Evolutionary conservation across 257 asterid species (phyloP), one percentile per base, ranked within the genome.

Genomic region (Anisodus acutangulus): DNA sequence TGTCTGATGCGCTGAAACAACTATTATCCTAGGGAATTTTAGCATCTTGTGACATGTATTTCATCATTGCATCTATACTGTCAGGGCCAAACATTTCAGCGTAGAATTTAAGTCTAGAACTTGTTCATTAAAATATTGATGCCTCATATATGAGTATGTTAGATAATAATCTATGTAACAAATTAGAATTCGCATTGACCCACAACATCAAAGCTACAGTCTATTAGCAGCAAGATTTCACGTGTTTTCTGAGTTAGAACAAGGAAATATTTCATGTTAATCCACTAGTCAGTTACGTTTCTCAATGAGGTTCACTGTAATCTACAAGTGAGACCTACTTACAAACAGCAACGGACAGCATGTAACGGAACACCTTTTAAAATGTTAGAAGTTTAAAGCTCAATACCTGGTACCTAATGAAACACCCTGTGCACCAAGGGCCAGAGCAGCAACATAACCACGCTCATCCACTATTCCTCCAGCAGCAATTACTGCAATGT

Each of bases 401-500:
- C 78, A 86, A 31, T 85, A 94, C 98, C 98, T 91, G 4, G 98
- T 95, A 85, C 98, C 98, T 2, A 94, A 89, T 49, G 93, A 92
- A 84, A 94, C 89, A 4, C 93, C 98, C 64, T 91, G 93, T 41
- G 98, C 98, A 86, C 98, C 98, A 72, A 95, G 97, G 87, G 97
- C 97, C 84, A 95, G 91, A 39, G 97, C 95, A 81, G 98, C 98
- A 15, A 93, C 97, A 87, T 95, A 95, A 87, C 98, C 98, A 80
- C 94, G 97, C 89, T 91, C 98, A n/a, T 95, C 98, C 72, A 92
- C 92, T 2, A 95, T 94, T 58, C 97, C 98, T 1, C 98, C 98
- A 41, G 97, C 95, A 70, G 98, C 98, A 79, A 95, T 93, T 53
- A 95, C 79, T 10, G 95, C 89, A 82, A 92, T 92, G 79, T 84